Evolutionary conservation across 2,329 filamentous ascomycete genomes (phyloP).

Genomic region (Boeremia exigua): DNA sequence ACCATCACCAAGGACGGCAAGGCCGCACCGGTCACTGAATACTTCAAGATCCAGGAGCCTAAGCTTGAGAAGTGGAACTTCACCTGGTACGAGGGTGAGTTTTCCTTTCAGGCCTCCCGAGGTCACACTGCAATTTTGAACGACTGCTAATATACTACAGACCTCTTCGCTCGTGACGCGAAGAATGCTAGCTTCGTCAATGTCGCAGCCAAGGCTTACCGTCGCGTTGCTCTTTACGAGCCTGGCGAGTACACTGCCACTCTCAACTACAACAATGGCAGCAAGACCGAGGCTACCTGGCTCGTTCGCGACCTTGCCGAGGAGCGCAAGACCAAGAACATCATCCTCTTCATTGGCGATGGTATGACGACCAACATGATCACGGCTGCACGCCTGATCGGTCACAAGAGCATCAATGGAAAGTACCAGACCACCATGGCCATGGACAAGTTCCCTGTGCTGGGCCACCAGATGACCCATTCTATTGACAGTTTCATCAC

Average conservation of each 20-base stretch:
- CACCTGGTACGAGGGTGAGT: slow-evolving; percentile 75
- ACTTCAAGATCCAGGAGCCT: slow-evolving; percentile 74
- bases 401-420: slow-evolving; percentile 82
- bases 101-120: neutral
- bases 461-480: slow-evolving; percentile 89
- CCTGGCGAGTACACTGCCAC: slow-evolving; percentile 80
- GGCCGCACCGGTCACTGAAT: slow-evolving; percentile 65
- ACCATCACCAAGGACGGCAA: slow-evolving; percentile 69
- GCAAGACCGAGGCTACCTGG: slow-evolving; percentile 77
- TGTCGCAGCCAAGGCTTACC: slow-evolving; percentile 79
- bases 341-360: slow-evolving; percentile 82
- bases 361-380: slow-evolving; percentile 77
- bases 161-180: slow-evolving; percentile 78
- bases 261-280: slow-evolving; percentile 75
- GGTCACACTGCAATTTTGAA: neutral
- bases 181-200: slow-evolving; percentile 75
- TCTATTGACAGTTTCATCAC: slow-evolving; percentile 86
- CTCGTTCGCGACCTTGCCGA: slow-evolving; percentile 73
- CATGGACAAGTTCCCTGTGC: slow-evolving; percentile 83
- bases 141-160: slow-evolving; percentile 38
- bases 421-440: slow-evolving; percentile 78
- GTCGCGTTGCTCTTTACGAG: slow-evolving; percentile 76
- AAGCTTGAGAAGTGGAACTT: slow-evolving; percentile 82
- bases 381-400: slow-evolving; percentile 79
- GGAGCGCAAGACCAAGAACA: slow-evolving; percentile 80